Percentiles rank a stretch among this genome's conserved stretches.
phyloP scores from a whole-genome alignment of 2,329 filamentous ascomycete species.

The Torrubiella hemipterigena region DNA sequence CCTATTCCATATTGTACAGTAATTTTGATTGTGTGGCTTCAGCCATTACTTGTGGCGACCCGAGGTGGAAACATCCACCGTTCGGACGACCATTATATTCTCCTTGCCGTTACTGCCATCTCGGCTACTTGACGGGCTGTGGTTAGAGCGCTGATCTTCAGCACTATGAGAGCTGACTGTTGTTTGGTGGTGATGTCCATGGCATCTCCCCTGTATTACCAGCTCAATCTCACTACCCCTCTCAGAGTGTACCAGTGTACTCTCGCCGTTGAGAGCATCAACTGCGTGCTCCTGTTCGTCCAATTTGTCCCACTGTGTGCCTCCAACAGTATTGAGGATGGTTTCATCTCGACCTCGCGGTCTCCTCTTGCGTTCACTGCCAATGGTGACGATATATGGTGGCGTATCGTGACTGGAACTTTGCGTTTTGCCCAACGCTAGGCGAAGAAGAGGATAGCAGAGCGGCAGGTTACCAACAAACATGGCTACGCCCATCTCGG shows the following conservation, averaged over 20 bases:
- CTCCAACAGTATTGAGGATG: constrained; percentile 9
- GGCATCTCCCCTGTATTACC: constrained; percentile 8
- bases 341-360: constrained; percentile 7
- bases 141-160: background rate
- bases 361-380: constrained; percentile 4
- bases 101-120: constrained; percentile 6
- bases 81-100: constrained; percentile 15
- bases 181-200: constrained; percentile 6
- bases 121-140: constrained; percentile 1
- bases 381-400: constrained; percentile 11
- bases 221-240: constrained; percentile 19
- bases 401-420: constrained; percentile 12
- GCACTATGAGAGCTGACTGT: constrained; percentile 7
- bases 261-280: background rate
- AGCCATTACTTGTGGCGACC: too few relatives aligned
- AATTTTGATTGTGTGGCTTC: too few relatives aligned
- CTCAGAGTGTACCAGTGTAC: constrained; percentile 4
- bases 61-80: constrained; percentile 14
- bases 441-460: constrained; percentile 43
- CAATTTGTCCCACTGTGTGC: constrained; percentile 16
- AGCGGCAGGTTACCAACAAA: constrained; percentile 50
- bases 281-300: background rate
- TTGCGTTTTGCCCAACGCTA: constrained; percentile 17
- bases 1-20: too few relatives aligned
- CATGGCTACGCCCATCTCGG: constrained; percentile 46